Evolutionary conservation across 2,329 filamentous ascomycete species (phyloP), one percentile per base, ranked within the genome.

Genomic region (Exophiala dermatitidis): DNA sequence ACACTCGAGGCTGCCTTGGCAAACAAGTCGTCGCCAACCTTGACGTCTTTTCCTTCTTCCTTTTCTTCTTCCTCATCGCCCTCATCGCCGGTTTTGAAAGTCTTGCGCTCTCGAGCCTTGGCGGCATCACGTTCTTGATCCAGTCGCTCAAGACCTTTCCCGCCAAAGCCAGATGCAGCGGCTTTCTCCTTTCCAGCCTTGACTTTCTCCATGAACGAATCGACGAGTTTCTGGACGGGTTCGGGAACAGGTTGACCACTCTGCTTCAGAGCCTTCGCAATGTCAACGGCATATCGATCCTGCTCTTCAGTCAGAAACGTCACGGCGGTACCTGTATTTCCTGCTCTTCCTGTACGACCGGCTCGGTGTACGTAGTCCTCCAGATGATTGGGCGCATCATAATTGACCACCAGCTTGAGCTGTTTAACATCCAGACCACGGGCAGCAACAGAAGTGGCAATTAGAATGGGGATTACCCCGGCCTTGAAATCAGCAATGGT

Each of bases 281-380:
- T 88, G 62, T 94, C 90, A 7, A 88, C 80, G 2, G 93, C 86
- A 65, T 88, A 96, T 59, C 88, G 88, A 66, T 95, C 90, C 68
- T 98, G 90, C 44, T 94, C 88, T 40, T 88, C 85, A 0, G 89
- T 94, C 54, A 98, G 76, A 66, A 97, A 95, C 0, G 93, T 98
- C 47, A 98, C 88, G 0, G 93, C 93, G 37, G 90, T 95, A 59
- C 93, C 93, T 96, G 93, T 38, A 12, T 58, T 59, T 8, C 93
- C 93, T 48, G 93, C 93, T 68, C 93, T 85, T 50, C 93, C 93
- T 2, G 93, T 98, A 68, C 91, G 83, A 55, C 93, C 93, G 70
- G 97, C 97, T 41, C 93, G 85, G 72, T 98, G 93, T 33, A 98
- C 93, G 65, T 97, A 97, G 67, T 98, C 93, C 71, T 97, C 91